Conservation (phyloP, 352 stramenopile genomes). For the Pythium apleroticum region DNA sequence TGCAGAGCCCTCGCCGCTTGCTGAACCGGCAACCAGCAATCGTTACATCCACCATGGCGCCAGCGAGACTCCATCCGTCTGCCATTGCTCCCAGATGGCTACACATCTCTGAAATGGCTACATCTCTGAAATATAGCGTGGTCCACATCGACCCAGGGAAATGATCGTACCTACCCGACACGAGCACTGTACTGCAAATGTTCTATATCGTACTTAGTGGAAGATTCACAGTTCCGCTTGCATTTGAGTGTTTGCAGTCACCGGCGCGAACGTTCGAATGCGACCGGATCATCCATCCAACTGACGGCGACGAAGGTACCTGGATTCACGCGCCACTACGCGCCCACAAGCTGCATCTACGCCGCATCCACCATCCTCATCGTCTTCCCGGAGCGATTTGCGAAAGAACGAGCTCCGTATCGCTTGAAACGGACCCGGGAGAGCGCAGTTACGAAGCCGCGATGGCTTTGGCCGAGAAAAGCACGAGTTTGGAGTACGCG, state of each 20-base stretch:
- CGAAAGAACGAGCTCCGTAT: slow-evolving; percentile 1
- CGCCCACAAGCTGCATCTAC: background rate
- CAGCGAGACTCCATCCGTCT: no score
- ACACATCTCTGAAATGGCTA: no score
- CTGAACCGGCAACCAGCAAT: no score
- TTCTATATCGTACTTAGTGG: slow-evolving; percentile 1
- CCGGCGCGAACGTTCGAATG: slow-evolving; percentile 3
- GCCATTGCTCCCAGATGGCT: no score
- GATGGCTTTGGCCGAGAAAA: background rate
- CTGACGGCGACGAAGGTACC: slow-evolving; percentile 1
- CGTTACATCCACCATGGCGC: no score
- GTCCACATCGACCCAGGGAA: no score
- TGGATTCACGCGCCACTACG: background rate
- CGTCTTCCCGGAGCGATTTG: background rate
- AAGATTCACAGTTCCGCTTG: background rate
- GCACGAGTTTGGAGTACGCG: no score
- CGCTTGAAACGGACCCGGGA: background rate
- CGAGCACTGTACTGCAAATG: background rate
- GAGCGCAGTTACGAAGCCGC: background rate
- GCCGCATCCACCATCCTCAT: background rate
- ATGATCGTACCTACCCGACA: no score
- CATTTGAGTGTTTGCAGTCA: slow-evolving; percentile 3
- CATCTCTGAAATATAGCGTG: no score
- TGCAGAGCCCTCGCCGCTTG: no score
- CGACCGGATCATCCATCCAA: background rate